phyloP scores from a whole-genome alignment of 345 rosid genomes.

The Acer saccharum region DNA sequence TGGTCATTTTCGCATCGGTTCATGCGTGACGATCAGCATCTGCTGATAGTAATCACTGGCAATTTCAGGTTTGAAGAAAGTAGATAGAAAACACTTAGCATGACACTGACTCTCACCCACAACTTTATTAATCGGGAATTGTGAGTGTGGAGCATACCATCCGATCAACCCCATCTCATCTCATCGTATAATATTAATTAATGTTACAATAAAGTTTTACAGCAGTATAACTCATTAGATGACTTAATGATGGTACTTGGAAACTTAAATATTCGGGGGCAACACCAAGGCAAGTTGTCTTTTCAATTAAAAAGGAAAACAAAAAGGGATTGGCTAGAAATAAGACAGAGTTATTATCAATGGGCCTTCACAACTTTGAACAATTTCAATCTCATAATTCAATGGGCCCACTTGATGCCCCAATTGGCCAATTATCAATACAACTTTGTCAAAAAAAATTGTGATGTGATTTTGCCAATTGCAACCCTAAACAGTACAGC shows the following conservation, averaged over 20 bases:
- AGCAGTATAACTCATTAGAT: background rate
- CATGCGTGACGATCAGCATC: background rate
- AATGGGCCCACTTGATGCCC: slow-evolving; percentile 15
- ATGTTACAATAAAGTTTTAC: too few species aligned
- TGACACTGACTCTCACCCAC: too few species aligned
- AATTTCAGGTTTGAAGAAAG: background rate
- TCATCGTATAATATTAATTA: too few species aligned
- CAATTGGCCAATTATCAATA: background rate
- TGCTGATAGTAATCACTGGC: background rate
- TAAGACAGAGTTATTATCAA: background rate
- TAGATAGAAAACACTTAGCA: background rate
- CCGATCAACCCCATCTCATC: too few species aligned
- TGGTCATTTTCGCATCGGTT: background rate
- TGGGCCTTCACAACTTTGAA: background rate
- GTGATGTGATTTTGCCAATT: background rate
- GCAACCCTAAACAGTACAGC: background rate
- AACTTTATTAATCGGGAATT: too few species aligned
- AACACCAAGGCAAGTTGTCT: background rate
- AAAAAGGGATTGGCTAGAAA: background rate
- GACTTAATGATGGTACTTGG: background rate
- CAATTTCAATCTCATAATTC: background rate
- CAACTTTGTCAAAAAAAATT: background rate
- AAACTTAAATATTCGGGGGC: background rate
- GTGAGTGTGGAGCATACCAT: too few species aligned
- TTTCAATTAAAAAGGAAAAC: background rate